These are phyloP conservation scores for Pyricularia pennisetigena DNA, from an alignment of 2,329 filamentous ascomycete genomes.

Conservation along the genomic window DNA sequence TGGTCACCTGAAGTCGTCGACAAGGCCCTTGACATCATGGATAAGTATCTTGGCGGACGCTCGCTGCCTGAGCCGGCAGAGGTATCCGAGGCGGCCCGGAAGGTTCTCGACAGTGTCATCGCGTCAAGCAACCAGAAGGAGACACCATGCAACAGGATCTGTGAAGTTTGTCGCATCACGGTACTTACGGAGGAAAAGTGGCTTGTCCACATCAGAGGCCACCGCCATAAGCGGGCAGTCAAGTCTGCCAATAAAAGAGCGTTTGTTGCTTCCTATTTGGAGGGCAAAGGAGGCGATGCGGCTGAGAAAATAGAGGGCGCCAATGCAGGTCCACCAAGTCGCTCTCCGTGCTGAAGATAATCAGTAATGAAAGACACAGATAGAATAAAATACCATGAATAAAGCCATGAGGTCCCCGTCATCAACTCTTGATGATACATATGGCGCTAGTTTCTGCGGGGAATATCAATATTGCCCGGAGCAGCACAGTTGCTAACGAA, in stretches of 20 bases:
- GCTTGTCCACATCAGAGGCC: constrained; percentile 33
- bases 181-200: constrained; percentile 44
- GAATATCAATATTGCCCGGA: too few species aligned
- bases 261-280: not conserved
- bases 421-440: too few species aligned
- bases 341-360: not conserved
- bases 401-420: too few species aligned
- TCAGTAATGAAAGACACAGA: not conserved
- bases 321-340: not conserved
- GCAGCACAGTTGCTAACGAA: too few species aligned
- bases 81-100: constrained; percentile 36
- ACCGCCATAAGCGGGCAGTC: constrained; percentile 23
- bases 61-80: constrained; percentile 39
- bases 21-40: constrained; percentile 53
- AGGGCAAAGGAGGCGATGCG: not conserved
- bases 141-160: constrained; percentile 48
- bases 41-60: constrained; percentile 49
- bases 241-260: constrained; percentile 17
- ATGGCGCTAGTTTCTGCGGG: too few species aligned
- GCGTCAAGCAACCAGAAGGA: constrained; percentile 39
- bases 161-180: constrained; percentile 62
- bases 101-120: constrained; percentile 42
- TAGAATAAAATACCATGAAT: not conserved
- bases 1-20: constrained; percentile 57
- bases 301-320: not conserved